Conservation (phyloP, 768 basidiomycete species). For the Hortiboletus flavorubellus region DNA sequence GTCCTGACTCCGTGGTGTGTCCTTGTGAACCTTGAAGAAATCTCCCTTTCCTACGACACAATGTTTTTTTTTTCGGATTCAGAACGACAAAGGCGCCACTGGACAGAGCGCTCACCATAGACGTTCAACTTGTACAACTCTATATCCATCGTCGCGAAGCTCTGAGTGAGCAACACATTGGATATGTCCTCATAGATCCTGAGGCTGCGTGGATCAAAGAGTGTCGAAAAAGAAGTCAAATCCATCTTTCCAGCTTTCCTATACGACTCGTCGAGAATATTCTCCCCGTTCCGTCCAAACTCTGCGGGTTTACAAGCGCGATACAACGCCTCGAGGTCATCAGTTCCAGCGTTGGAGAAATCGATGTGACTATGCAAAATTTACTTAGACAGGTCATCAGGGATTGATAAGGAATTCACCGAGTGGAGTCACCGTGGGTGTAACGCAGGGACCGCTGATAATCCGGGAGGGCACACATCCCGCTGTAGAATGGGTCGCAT, state of each 20-base stretch:
- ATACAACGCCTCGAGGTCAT: not conserved
- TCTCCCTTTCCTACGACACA: not conserved
- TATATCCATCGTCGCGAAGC: not conserved
- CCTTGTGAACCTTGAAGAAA: constrained; percentile 10
- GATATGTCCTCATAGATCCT: constrained; percentile 1
- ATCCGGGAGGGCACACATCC: too few species aligned
- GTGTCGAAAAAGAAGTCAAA: constrained; percentile 28
- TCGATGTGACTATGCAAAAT: not conserved
- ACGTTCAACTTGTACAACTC: constrained; percentile 49
- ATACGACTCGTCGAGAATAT: constrained; percentile 12
- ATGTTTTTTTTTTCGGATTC: too few species aligned
- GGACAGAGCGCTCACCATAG: constrained; percentile 32
- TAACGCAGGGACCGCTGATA: too few species aligned
- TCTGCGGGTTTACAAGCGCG: constrained; percentile 5
- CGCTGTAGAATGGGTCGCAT: too few species aligned
- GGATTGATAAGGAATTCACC: not conserved
- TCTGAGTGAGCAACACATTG: constrained; percentile 1
- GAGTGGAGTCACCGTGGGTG: not conserved
- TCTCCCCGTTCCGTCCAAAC: constrained; percentile 1
- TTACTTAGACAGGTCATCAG: not conserved
- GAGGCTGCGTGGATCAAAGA: constrained; percentile 1
- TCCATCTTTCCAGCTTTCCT: constrained; percentile 49
- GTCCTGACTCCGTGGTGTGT: constrained; percentile 33
- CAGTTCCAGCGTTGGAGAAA: not conserved
- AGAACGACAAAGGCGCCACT: too few species aligned